phyloP scores from a whole-genome alignment of 306 rosid species.

The Coriaria nepalensis region DNA sequence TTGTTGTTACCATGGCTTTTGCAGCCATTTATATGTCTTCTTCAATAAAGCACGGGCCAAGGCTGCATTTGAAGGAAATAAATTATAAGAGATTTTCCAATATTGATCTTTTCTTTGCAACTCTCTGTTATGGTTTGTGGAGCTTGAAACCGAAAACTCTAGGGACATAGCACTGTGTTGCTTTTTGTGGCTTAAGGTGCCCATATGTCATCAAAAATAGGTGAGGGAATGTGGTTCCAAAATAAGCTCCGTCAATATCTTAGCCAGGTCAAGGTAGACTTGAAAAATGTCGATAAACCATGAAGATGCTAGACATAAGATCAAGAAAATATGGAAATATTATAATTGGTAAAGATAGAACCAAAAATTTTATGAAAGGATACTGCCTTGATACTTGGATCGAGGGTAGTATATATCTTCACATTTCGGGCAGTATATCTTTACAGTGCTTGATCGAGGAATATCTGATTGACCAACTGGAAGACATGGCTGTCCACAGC shows the following conservation, averaged over 20 bases:
- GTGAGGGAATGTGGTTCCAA: conserved; percentile 76
- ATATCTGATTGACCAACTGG: conserved; percentile 98
- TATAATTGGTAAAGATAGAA: too few relatives aligned
- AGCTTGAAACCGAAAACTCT: conserved; percentile 81
- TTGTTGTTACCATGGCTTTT: too few relatives aligned
- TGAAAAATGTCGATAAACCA: conserved; percentile 1
- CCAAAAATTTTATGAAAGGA: conserved; percentile 40
- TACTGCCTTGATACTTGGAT: conserved; percentile 99
- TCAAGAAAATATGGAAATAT: not conserved
- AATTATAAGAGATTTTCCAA: conserved; percentile 15
- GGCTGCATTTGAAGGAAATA: conserved; percentile 3
- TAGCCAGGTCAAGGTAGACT: conserved; percentile 27
- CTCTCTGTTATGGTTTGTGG: conserved; percentile 47
- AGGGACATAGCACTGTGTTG: conserved; percentile 53
- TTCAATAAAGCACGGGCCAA: not conserved
- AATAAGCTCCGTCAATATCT: conserved; percentile 88
- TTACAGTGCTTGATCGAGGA: conserved; percentile 92
- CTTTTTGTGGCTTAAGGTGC: conserved; percentile 68
- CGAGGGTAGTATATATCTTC: conserved; percentile 97
- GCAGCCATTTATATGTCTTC: too few relatives aligned
- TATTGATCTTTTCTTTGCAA: conserved; percentile 7
- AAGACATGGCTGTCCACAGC: conserved; percentile 98
- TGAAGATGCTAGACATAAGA: not conserved
- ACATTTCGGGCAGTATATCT: conserved; percentile 92
- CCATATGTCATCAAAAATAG: conserved; percentile 72